A percentile compares a stretch with the other conserved stretches of the same genome.
Evolutionary conservation across 768 basidiomycete genomes (phyloP).

Genomic region (Suillus americanus): DNA sequence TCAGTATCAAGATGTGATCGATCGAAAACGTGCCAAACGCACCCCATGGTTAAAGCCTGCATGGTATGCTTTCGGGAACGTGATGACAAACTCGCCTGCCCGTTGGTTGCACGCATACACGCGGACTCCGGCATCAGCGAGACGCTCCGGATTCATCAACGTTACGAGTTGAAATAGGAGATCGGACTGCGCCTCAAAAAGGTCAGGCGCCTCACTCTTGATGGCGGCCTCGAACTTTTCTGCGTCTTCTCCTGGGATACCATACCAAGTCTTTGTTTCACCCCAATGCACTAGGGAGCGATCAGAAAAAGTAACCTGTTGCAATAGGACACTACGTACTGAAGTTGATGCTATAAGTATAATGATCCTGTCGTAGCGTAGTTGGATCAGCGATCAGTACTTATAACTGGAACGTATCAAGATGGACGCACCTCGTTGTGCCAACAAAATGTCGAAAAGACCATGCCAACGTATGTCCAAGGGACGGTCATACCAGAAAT

Average conservation of each 20-base stretch:
- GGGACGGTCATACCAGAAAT: slow-evolving; percentile 99
- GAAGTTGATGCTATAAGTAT: slow-evolving; percentile 94
- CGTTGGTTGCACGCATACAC: slow-evolving; percentile 96
- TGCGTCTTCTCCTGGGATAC: slow-evolving; percentile 93
- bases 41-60: slow-evolving; percentile 99
- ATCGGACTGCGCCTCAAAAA: slow-evolving; percentile 97
- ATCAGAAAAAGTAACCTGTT: slow-evolving; percentile 14
- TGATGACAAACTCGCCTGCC: slow-evolving; percentile 96
- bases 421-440: slow-evolving; percentile 81
- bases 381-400: slow-evolving; percentile 21
- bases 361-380: slow-evolving; percentile 72
- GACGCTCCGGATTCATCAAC: slow-evolving; percentile 90
- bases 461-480: slow-evolving; percentile 99
- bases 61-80: slow-evolving; percentile 97
- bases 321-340: slow-evolving; percentile 51
- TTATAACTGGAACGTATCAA: slow-evolving; percentile 17
- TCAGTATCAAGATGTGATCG: slow-evolving; percentile 14
- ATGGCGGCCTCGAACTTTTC: slow-evolving; percentile 97
- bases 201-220: slow-evolving; percentile 91
- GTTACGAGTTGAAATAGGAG: slow-evolving; percentile 97
- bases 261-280: slow-evolving; percentile 99
- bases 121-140: slow-evolving; percentile 85
- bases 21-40: slow-evolving; percentile 38
- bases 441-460: slow-evolving; percentile 99
- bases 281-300: slow-evolving; percentile 88